A percentile compares a stretch with the other conserved stretches of the same genome.
Evolutionary conservation across 2,329 filamentous ascomycete genomes (phyloP).

Genomic region (Aspergillus sp.): DNA sequence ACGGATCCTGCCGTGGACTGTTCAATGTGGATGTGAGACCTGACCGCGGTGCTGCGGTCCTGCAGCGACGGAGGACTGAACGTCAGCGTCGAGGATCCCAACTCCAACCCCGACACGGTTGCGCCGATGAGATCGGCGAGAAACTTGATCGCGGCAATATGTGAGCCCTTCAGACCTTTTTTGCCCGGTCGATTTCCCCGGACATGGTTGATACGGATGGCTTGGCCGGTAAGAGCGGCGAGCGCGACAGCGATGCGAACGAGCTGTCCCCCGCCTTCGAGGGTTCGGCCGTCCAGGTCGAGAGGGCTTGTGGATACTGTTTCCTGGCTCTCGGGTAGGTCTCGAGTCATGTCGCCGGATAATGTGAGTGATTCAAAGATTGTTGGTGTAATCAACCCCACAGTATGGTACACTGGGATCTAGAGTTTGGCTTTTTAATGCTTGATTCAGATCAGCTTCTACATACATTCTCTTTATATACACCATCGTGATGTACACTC

Average conservation of each 20-base stretch:
- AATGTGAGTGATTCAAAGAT: too few relatives aligned
- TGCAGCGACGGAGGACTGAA: slow-evolving; percentile 26
- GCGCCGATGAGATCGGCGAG: slow-evolving; percentile 51
- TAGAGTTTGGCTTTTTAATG: too few relatives aligned
- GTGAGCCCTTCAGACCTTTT: slow-evolving; percentile 57
- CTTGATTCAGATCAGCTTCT: too few relatives aligned
- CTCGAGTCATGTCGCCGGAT: too few relatives aligned
- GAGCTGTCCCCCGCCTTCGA: slow-evolving; percentile 63
- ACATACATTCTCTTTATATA: too few relatives aligned
- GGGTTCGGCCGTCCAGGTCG: slow-evolving; percentile 53
- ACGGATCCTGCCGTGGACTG: slow-evolving; percentile 53
- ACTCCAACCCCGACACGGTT: slow-evolving; percentile 28
- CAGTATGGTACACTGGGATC: too few relatives aligned
- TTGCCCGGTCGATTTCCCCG: slow-evolving; percentile 50
- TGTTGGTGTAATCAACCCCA: too few relatives aligned
- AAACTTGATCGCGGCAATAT: slow-evolving; percentile 55
- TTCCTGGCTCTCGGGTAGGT: too few relatives aligned
- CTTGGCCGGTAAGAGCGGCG: slow-evolving; percentile 50
- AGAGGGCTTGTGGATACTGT: slow-evolving; percentile 13
- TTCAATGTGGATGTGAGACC: slow-evolving; percentile 38
- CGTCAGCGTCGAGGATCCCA: slow-evolving; percentile 34
- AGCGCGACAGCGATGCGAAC: slow-evolving; percentile 56
- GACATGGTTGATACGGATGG: slow-evolving; percentile 53
- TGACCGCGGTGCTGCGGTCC: slow-evolving; percentile 13
- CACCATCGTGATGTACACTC: too few relatives aligned